Evolutionary conservation across 108 stramenopile genomes (phyloP).

Genomic region (Aureococcus anophagefferens): DNA sequence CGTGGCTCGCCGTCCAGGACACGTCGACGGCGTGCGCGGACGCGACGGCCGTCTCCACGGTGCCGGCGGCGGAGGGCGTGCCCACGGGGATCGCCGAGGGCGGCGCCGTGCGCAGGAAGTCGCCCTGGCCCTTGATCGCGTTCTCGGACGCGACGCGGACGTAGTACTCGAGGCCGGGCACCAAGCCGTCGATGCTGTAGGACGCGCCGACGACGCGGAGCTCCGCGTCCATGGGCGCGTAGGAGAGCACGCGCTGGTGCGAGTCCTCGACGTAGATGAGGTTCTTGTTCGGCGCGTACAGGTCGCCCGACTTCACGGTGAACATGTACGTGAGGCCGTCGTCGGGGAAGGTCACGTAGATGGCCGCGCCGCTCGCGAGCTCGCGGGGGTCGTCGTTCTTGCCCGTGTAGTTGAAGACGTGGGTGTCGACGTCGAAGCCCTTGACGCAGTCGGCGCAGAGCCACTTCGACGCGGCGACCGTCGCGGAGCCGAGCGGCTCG

Average conservation of each 20-base stretch:
- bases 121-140: conserved; percentile 34
- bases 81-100: conserved; percentile 26
- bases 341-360: conserved; percentile 31
- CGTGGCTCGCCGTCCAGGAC: neutral
- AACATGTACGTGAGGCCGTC: conserved; percentile 35
- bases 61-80: conserved; percentile 8
- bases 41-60: neutral
- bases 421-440: conserved; percentile 24
- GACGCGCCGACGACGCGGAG: conserved; percentile 33
- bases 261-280: conserved; percentile 28
- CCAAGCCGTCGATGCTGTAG: conserved; percentile 33
- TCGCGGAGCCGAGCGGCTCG: conserved; percentile 31
- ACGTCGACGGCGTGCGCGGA: neutral
- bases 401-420: conserved; percentile 33
- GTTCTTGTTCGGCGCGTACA: no score
- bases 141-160: conserved; percentile 60
- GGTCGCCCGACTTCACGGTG: conserved; percentile 26
- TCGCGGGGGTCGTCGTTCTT: conserved; percentile 6
- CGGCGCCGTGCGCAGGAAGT: conserved; percentile 26
- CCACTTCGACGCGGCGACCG: conserved; percentile 19
- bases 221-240: conserved; percentile 9
- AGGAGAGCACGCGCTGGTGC: conserved; percentile 27
- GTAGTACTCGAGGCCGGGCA: conserved; percentile 40
- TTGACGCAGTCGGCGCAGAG: conserved; percentile 36
- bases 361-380: neutral